Evolutionary conservation across 1,284 basidiomycete species (phyloP), one percentile per base, ranked within the genome.

Genomic region (Phlebopus sp.): DNA sequence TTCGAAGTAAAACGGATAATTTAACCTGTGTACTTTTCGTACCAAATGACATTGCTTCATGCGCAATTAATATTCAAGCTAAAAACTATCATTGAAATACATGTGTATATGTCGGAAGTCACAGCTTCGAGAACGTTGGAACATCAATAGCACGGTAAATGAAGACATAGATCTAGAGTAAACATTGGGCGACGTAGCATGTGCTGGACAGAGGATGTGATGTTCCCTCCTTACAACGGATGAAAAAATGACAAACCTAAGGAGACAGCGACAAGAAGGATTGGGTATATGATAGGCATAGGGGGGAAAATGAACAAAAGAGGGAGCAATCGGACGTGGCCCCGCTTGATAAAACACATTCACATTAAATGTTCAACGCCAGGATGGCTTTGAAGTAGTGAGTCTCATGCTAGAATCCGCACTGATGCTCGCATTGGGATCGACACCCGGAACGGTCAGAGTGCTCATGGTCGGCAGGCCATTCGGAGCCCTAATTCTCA

Each of bases 1-100:
- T 96, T 96, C 60, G 92, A 96, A 73, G 91, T 95, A 52, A 96
- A 96, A 69, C 84, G 93, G 68, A 88, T 94, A 64, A 90, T 95
- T 69, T 92, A 75, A 71, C 35, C 35, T 53, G 32, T 23, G 21
- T 23, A 23, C 21, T 23, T 23, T 6, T 6, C 21, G 4, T 6
- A 23, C 6, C 6, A 3, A 23, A 23, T 6, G 21, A 6, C 6
- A 23, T 23, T 6, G 21, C 21, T 23, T 23, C 39, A 42, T 30
- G 32, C 23, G 34, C 31, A n/a, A 19, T n/a, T n/a, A n/a, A n/a
- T n/a, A n/a, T 46, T 18, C 21, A 23, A 19, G 23, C 17, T 27
- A n/a, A 25, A 2, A n/a, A 35, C n/a, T 37, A 35, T 19, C 35
- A 37, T 39, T 8, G 1, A 23, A 6, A 23, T 23, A 23, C 35